Evolutionary conservation across 805 yeast species (phyloP).

Genomic region (Cyberlindnera euphorbiae): DNA sequence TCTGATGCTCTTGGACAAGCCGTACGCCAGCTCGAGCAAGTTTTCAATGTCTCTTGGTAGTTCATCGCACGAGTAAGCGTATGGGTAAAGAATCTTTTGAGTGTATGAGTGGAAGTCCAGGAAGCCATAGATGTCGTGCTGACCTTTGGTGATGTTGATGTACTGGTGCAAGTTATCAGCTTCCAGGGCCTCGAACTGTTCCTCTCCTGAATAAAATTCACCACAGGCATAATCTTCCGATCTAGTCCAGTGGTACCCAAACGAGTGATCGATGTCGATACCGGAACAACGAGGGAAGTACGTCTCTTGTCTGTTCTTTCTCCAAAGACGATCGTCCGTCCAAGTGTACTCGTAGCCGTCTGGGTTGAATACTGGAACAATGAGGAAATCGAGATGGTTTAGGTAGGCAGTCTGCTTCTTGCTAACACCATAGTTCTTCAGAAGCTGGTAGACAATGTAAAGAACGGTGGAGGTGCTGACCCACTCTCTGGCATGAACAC

Average conservation of each 20-base stretch:
- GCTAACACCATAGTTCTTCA: constrained; percentile 40
- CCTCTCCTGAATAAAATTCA: constrained; percentile 77
- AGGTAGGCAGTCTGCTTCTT: constrained; percentile 42
- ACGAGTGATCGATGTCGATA: constrained; percentile 82
- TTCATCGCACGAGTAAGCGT: constrained; percentile 71
- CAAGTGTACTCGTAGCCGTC: constrained; percentile 88
- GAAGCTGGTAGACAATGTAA: constrained; percentile 45
- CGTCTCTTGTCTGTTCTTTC: constrained; percentile 81
- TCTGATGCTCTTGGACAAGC: constrained; percentile 70
- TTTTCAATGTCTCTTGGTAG: constrained; percentile 79
- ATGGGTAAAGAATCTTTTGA: constrained; percentile 78
- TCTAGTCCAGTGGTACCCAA: constrained; percentile 65
- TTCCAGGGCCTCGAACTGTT: constrained; percentile 63
- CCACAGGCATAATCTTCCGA: constrained; percentile 70
- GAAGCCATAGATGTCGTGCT: constrained; percentile 67
- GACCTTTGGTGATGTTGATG: constrained; percentile 36
- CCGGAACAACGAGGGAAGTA: constrained; percentile 66
- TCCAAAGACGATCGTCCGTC: constrained; percentile 78
- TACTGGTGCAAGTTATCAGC: constrained; percentile 45
- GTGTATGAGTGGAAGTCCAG: constrained; percentile 83
- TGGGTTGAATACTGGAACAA: constrained; percentile 83
- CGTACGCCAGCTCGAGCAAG: constrained; percentile 75
- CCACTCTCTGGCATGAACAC: constrained; percentile 92
- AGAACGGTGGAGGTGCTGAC: constrained; percentile 66
- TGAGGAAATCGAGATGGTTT: constrained; percentile 60